These are phyloP conservation scores for Zygosaccharomyces gambellarensis DNA, from an alignment of 805 yeast species.

Conservation along the genomic window DNA sequence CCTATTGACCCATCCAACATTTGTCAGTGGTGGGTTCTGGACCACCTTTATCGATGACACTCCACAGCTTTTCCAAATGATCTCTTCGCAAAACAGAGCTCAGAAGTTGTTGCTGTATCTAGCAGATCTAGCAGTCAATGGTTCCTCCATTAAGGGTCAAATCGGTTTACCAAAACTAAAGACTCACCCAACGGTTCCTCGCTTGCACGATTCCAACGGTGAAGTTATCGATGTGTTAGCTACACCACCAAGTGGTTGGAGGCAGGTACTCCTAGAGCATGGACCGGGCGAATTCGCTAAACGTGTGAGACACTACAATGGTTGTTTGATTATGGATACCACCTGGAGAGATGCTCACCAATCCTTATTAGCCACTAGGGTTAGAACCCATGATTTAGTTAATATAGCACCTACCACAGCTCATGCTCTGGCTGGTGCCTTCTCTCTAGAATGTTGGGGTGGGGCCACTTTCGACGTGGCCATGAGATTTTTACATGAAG, in stretches of 20 bases:
- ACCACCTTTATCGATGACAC: constrained; percentile 98
- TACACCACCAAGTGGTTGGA: constrained; percentile 76
- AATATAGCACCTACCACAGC: constrained; percentile 94
- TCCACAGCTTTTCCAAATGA: constrained; percentile 91
- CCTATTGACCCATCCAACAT: constrained; percentile 81
- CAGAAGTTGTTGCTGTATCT: constrained; percentile 85
- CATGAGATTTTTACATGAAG: constrained; percentile 97
- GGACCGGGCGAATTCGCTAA: constrained; percentile 91
- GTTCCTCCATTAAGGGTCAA: constrained; percentile 94
- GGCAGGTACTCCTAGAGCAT: constrained; percentile 73
- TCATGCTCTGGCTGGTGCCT: constrained; percentile 82
- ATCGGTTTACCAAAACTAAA: constrained; percentile 81
- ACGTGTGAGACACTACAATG: constrained; percentile 76
- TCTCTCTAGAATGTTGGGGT: constrained; percentile 99
- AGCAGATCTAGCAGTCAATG: constrained; percentile 93
- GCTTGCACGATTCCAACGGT: constrained; percentile 58
- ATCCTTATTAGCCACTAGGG: constrained; percentile 93
- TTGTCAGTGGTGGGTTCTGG: constrained; percentile 88
- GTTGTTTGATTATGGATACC: constrained; percentile 93
- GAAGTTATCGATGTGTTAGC: constrained; percentile 53
- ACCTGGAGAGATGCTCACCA: constrained; percentile 99
- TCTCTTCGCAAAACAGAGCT: constrained; percentile 93
- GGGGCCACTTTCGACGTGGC: constrained; percentile 99
- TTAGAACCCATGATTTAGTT: constrained; percentile 85
- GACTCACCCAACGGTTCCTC: constrained; percentile 73